Base-by-base conservation (phyloP, 202 grass and related monocot genomes). In the Tripidium arundinaceum region DNA sequence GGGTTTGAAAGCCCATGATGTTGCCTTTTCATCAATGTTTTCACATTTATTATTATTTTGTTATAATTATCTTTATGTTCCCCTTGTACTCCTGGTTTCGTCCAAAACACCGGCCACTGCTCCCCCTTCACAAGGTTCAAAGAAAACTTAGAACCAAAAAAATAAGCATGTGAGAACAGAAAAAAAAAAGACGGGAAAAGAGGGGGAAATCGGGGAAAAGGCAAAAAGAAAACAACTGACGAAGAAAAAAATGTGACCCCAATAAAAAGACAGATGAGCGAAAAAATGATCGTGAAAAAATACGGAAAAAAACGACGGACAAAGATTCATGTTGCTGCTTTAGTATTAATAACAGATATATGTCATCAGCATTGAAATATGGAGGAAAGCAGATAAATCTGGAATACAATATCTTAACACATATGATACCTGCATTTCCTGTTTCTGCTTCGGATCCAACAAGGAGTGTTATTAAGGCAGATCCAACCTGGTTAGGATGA, bases 391-490 rank as follows among this genome's bases (percentile, higher is more conserved):
- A 79, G 22, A 78, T 47, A 71, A 70, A 71, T 71, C 68, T 71
- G 12, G 28, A 73, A 73, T 72, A 24, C 8, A 37, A 73, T 52
- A 66, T 81, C 50, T 62, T 61, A 76, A 26, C 40, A 34, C 57
- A 76, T 60, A 61, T 41, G n/a, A 24, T 86, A 90, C 88, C 83
- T 69, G 54, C 74, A 74, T 63, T 86, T 83, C 38, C 46, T 0
- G 29, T 60, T 83, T 90, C 83, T 72, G 14, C 24, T 75, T 42
- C 18, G 1, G 79, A 65, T 82, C 66, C 46, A 74, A 66, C 33
- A 78, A 75, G 25, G 64, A 91, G 14, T 62, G 55, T 69, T 45
- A 90, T 34, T 6, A 66, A 49, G 73, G 68, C 81, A 90, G 47
- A 84, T 39, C 41, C 66, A 68, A 81, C 77, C 89, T 85, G 83